Percentiles rank a stretch among this genome's conserved stretches.
phyloP scores from a whole-genome alignment of 169 alveolate genomes.

The Plasmodium gonderi region DNA sequence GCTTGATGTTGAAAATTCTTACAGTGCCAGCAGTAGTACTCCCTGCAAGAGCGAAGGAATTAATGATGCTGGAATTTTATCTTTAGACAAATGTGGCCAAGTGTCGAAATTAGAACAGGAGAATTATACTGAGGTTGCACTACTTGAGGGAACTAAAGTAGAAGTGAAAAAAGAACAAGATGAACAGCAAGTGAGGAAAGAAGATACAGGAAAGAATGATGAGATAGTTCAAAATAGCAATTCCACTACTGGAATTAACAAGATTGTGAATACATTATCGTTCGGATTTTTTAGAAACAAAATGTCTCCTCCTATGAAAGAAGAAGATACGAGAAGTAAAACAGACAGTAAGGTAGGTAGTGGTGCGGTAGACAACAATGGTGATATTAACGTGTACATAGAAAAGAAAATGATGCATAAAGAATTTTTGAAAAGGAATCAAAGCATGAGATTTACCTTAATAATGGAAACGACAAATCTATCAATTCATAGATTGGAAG shows the following conservation, averaged over 20 bases:
- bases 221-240: neutral
- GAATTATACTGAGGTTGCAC: too few species aligned
- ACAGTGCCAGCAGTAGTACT: neutral
- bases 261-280: neutral
- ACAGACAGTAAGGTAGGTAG: neutral
- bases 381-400: constrained; percentile 24
- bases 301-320: neutral
- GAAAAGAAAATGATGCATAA: constrained; percentile 15
- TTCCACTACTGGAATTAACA: neutral
- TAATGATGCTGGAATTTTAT: neutral
- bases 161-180: too few species aligned
- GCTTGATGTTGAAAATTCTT: neutral
- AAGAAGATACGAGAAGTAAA: neutral
- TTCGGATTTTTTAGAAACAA: neutral
- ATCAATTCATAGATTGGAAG: constrained; percentile 5
- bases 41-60: neutral
- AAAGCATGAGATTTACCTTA: neutral
- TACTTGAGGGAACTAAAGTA: too few species aligned
- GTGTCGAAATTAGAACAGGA: neutral
- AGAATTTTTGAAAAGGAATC: neutral
- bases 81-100: neutral
- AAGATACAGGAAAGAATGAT: neutral
- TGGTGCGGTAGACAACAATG: neutral
- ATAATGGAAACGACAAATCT: neutral
- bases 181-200: too few species aligned